Evolutionary conservation across 331 rosid genomes (phyloP).

Genomic region (Pyracantha coccinea): DNA sequence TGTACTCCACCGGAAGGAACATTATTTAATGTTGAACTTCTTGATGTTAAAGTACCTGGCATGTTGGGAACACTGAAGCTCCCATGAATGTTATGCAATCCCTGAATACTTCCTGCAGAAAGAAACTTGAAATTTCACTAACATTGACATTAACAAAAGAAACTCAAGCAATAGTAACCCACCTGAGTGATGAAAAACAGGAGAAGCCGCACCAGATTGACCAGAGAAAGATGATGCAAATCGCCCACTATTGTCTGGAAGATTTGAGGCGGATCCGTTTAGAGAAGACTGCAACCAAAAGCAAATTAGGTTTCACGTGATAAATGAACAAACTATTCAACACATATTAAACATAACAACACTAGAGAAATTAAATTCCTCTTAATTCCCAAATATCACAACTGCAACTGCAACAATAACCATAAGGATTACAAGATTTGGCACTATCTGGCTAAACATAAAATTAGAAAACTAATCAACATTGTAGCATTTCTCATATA

Average conservation of each 20-base stretch:
- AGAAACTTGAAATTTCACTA: slow-evolving; percentile 28
- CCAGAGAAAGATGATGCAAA: slow-evolving; percentile 82
- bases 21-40: slow-evolving; percentile 67
- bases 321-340: neutral
- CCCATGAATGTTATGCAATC: slow-evolving; percentile 86
- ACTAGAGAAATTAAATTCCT: neutral
- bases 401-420: neutral
- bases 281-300: slow-evolving; percentile 68
- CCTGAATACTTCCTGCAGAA: slow-evolving; percentile 70
- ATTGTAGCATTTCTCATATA: neutral
- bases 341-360: neutral
- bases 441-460: neutral
- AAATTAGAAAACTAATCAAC: neutral
- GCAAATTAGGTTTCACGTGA: neutral
- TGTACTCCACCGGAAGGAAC: slow-evolving; percentile 90
- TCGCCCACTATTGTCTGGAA: slow-evolving; percentile 77
- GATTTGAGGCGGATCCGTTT: slow-evolving; percentile 87
- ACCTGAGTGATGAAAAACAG: slow-evolving; percentile 87
- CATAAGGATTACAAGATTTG: neutral
- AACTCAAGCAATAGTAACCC: slow-evolving; percentile 38
- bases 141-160: slow-evolving; percentile 15
- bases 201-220: slow-evolving; percentile 96
- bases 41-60: slow-evolving; percentile 59
- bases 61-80: slow-evolving; percentile 87
- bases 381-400: neutral